Evolutionary conservation across 1,284 basidiomycete genomes (phyloP), one percentile per base, ranked within the genome.

Genomic region (Kalmanozyma brasiliensis): DNA sequence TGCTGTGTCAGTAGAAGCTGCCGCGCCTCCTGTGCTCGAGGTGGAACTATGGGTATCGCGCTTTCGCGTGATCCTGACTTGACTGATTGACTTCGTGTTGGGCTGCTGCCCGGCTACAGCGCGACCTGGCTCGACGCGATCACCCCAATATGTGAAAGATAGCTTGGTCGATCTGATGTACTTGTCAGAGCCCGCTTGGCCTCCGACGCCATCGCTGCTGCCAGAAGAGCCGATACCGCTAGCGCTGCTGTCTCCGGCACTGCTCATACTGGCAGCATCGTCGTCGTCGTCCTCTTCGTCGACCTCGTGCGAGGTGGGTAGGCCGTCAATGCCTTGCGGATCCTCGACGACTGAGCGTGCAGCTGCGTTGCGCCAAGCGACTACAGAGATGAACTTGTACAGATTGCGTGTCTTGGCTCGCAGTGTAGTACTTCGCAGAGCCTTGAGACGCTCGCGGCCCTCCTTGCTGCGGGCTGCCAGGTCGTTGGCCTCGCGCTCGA

Each of bases 81-180:
- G n/a, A n/a, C n/a, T n/a, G n/a, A n/a, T n/a, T n/a, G n/a, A n/a
- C n/a, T 23, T 36, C 4, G 16, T n/a, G 22, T 10, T 49, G 1
- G 51, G 16, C n/a, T 49, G 46, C 14, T 29, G 33, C 11, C 51
- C 62, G n/a, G 51, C 42, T 3, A 65, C 33, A 10, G 47, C 43
- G n/a, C 51, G 55, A 4, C 56, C 36, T n/a, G 71, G 71, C 56
- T 73, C 71, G 40, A 76, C 51, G 13, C 56, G 51, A 33, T 74
- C 72, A 22, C 76, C 76, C 65, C 73, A 68, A 48, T 78, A 78
- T 4, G 73, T 73, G 45, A 78, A 78, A 4, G 73, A 75, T 7
- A 78, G 58, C 55, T 76, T 78, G 30, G 63, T 62, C 33, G 74
- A 64, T 3, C 76, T 47, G n/a, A 76, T 52, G 26, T 76, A 77